Base-by-base conservation (phyloP, 352 stramenopile species). In the Phytophthora pistaciae region DNA sequence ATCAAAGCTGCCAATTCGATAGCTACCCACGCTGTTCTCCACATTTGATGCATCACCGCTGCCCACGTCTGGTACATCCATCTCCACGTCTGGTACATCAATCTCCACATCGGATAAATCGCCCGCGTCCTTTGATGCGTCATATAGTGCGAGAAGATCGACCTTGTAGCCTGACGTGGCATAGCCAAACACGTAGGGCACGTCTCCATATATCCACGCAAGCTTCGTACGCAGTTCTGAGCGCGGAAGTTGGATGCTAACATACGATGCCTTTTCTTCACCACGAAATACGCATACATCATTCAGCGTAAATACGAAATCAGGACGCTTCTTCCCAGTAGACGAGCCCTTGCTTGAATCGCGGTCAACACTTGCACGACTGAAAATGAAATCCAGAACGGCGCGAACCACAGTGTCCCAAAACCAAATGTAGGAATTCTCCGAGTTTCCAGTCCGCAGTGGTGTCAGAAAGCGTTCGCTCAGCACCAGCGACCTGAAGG, bases 291-390 rank as follows among this genome's bases (percentile, higher is more conserved):
- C 52, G 21, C 65, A 72, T 57, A 72, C 50, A 54, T 55, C 52
- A 59, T 72, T 29, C 21, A 72, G 58, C 5, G 48, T 46, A 60
- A 64, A 72, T 9, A 63, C 46, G 20, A 72, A 72, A 18, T 72
- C 57, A 54, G 65, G 65, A 54, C 25, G 31, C 40, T 60, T 29
- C 21, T 6, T 46, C 53, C 49, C 20, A 1, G 33, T 54, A 40
- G 52, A 55, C 14, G 60, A 66, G 21, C 27, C 48, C 8, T 36
- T 62, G 33, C 38, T 52, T n/a, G 64, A 71, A 29, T 54, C 49
- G 50, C 52, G 57, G 49, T 67, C 36, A 42, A 67, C 48, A 52
- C 52, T 52, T 60, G 50, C 65, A 3, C 14, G 27, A 67, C 25
- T 57, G 63, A 72, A 67, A 13, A 53, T 53, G 6, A 27, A 9